These are phyloP conservation scores for Aspergillus wentii DNA, from an alignment of 495 filamentous ascomycete species.

Conservation along the genomic window DNA sequence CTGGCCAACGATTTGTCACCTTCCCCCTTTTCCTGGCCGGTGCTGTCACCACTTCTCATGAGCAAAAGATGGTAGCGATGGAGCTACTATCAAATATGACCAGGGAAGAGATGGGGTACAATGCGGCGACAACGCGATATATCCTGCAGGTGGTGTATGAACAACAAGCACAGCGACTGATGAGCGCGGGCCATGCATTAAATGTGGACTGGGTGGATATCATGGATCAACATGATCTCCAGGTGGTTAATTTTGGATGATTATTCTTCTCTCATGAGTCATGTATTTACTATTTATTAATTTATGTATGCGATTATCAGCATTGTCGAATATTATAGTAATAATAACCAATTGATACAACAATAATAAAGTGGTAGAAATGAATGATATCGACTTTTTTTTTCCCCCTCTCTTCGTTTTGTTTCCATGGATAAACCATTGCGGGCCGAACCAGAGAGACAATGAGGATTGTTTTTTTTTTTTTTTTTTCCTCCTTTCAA, in stretches of 20 bases:
- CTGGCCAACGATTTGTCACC: constrained; percentile 42
- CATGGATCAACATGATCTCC: constrained; percentile 33
- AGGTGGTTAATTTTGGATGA: constrained; percentile 42
- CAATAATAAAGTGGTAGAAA: no score
- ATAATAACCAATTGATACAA: no score
- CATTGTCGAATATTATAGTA: no score
- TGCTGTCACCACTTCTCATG: constrained; percentile 32
- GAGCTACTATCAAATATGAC: constrained; percentile 47
- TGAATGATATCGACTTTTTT: no score
- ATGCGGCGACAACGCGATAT: constrained; percentile 39
- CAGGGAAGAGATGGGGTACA: constrained; percentile 46
- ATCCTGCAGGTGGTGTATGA: constrained; percentile 49
- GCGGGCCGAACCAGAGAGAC: no score
- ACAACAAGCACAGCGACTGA: constrained; percentile 34
- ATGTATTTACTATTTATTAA: background rate
- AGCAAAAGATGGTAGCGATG: constrained; percentile 45
- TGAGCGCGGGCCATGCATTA: constrained; percentile 28
- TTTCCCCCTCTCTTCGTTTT: background rate
- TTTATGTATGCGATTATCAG: constrained; percentile 5
- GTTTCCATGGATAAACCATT: background rate
- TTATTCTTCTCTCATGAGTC: constrained; percentile 8
- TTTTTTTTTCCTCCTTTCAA: no score
- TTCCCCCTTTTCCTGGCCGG: constrained; percentile 58
- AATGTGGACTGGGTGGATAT: constrained; percentile 45
- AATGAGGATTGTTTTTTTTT: no score